Conservation (phyloP, 495 filamentous ascomycete species). For the Penicillium cataractarum region DNA sequence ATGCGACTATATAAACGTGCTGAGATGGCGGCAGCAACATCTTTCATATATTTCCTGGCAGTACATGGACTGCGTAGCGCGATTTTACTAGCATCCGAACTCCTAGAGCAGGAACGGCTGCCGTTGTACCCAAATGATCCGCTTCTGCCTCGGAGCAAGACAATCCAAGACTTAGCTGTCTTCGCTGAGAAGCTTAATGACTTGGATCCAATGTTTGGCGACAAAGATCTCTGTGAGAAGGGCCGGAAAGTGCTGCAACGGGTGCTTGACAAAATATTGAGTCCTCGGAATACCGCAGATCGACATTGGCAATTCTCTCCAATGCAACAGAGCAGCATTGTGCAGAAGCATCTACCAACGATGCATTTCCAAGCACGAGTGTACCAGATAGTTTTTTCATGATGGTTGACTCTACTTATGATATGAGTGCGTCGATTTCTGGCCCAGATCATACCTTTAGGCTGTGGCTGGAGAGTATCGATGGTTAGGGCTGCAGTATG, state of each 20-base stretch:
- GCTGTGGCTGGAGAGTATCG: constrained; percentile 6
- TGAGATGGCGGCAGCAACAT: constrained; percentile 3
- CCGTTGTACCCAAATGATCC: background rate
- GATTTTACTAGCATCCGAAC: constrained; percentile 3
- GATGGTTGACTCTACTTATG: background rate
- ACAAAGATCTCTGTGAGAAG: constrained; percentile 6
- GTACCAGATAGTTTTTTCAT: background rate
- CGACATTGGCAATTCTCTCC: background rate
- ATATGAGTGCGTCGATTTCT: background rate
- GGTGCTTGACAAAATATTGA: constrained; percentile 4
- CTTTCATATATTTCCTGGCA: constrained; percentile 10
- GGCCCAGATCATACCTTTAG: constrained; percentile 5
- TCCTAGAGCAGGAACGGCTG: constrained; percentile 6
- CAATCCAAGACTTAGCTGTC: constrained; percentile 3
- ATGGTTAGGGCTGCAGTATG: background rate
- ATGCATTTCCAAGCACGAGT: background rate
- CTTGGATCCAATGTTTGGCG: constrained; percentile 7
- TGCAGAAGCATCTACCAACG: background rate
- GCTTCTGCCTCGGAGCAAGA: constrained; percentile 6
- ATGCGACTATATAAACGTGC: constrained; percentile 10
- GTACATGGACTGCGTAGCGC: constrained; percentile 11
- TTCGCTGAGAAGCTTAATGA: constrained; percentile 2
- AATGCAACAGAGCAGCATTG: background rate
- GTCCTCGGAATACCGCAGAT: constrained; percentile 2
- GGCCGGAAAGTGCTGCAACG: constrained; percentile 1